Evolutionary conservation across 768 basidiomycete genomes (phyloP).

Genomic region (Boletus huronensis): DNA sequence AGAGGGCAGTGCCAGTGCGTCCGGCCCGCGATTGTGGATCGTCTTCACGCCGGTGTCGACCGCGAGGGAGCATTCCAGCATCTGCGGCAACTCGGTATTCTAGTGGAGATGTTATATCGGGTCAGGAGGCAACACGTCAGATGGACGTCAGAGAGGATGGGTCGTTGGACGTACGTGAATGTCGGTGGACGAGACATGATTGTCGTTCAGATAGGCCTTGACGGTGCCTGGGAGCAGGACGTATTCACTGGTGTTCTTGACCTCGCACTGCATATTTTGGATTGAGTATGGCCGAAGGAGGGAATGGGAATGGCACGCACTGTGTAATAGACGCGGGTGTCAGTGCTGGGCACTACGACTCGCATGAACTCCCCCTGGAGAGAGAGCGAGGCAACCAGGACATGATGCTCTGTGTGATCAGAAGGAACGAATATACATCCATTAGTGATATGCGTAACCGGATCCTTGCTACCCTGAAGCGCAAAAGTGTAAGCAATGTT

Average conservation of each 20-base stretch:
- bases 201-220: constrained; percentile 28
- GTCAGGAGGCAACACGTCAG: not conserved
- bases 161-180: constrained; percentile 17
- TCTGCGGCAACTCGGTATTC: constrained; percentile 15
- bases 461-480: constrained; percentile 13
- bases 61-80: constrained; percentile 19
- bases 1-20: constrained; percentile 12
- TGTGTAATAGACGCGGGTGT: constrained; percentile 20
- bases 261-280: constrained; percentile 13
- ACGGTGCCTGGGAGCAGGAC: constrained; percentile 27
- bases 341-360: constrained; percentile 20
- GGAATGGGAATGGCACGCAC: not conserved
- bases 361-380: constrained; percentile 22
- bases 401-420: constrained; percentile 8
- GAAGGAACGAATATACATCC: constrained; percentile 17
- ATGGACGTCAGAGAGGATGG: not conserved
- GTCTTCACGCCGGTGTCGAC: constrained; percentile 16
- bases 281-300: not conserved
- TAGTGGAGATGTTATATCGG: not conserved
- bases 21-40: constrained; percentile 11
- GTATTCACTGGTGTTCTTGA: constrained; percentile 27
- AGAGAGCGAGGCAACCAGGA: constrained; percentile 21
- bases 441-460: constrained; percentile 17
- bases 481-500: not conserved
- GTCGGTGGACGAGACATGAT: constrained; percentile 24